Conservation (phyloP, 2,329 filamentous ascomycete species). For the Colletotrichum chrysophilum region DNA sequence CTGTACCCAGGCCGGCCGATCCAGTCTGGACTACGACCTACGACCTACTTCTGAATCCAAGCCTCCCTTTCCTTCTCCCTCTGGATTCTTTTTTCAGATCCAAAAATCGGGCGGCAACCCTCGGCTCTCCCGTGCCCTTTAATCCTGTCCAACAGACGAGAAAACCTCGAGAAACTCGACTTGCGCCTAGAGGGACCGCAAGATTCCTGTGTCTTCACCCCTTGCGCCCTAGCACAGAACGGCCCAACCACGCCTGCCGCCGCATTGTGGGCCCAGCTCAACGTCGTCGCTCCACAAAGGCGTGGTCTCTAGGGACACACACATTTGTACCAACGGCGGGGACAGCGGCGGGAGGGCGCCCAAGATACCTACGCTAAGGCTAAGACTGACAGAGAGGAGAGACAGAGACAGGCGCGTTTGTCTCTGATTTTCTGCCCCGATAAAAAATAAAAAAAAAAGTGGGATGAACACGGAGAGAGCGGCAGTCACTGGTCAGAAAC, state of each 20-base stretch:
- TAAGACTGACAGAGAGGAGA: not conserved
- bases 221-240: slow-evolving; percentile 6
- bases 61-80: slow-evolving; percentile 20
- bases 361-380: not conserved
- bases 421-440: not conserved
- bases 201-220: slow-evolving; percentile 6
- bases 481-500: not conserved
- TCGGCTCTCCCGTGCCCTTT: slow-evolving; percentile 12
- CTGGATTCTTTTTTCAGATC: slow-evolving; percentile 9
- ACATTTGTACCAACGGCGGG: not conserved
- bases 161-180: slow-evolving; percentile 3
- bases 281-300: not conserved
- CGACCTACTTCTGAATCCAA: not conserved
- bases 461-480: slow-evolving; percentile 11
- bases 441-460: not conserved
- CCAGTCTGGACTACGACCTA: not conserved
- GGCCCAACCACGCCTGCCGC: not conserved
- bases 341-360: not conserved
- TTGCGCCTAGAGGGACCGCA: slow-evolving; percentile 6
- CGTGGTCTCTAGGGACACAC: not conserved
- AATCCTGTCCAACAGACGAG: slow-evolving; percentile 16
- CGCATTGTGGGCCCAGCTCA: slow-evolving; percentile 4
- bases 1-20: not conserved
- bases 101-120: not conserved
- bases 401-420: not conserved